phyloP scores from a whole-genome alignment of 2,329 filamentous ascomycete species.

The Epichloe hybrida region DNA sequence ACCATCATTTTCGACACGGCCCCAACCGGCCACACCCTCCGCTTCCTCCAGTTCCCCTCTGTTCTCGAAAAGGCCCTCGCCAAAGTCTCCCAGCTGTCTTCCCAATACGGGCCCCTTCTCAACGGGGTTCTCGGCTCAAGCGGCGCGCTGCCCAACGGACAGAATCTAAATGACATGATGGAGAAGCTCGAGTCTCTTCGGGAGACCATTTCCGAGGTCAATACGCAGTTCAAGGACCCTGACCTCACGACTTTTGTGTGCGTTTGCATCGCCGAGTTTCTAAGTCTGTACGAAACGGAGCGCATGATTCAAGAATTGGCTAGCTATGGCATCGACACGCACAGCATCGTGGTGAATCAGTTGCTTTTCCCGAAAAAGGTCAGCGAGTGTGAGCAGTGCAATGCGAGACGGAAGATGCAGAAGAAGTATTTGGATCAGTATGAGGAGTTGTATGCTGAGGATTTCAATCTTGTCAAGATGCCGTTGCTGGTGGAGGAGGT shows the following conservation, averaged over 20 bases:
- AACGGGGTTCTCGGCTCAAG: conserved; percentile 81
- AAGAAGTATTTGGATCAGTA: conserved; percentile 99
- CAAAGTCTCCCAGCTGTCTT: conserved; percentile 86
- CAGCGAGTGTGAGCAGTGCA: conserved; percentile 88
- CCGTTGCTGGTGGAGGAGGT: conserved; percentile 92
- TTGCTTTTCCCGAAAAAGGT: conserved; percentile 79
- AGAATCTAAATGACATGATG: conserved; percentile 82
- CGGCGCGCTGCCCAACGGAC: conserved; percentile 69
- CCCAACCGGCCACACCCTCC: conserved; percentile 92
- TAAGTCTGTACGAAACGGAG: conserved; percentile 95
- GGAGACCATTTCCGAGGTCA: conserved; percentile 88
- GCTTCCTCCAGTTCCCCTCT: conserved; percentile 95
- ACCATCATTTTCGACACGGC: conserved; percentile 99
- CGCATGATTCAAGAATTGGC: conserved; percentile 98
- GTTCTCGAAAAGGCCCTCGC: conserved; percentile 97
- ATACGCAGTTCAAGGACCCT: conserved; percentile 95
- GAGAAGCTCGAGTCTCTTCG: conserved; percentile 89
- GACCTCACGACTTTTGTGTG: conserved; percentile 94
- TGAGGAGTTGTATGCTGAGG: conserved; percentile 91
- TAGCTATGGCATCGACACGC: conserved; percentile 87
- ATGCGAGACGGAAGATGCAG: conserved; percentile 91
- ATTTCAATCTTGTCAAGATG: conserved; percentile 97
- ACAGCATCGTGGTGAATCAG: conserved; percentile 97
- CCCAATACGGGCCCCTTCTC: conserved; percentile 89
- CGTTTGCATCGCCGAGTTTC: conserved; percentile 94